Base-by-base conservation (phyloP, 116 monocot species). In the Iris pallida region DNA sequence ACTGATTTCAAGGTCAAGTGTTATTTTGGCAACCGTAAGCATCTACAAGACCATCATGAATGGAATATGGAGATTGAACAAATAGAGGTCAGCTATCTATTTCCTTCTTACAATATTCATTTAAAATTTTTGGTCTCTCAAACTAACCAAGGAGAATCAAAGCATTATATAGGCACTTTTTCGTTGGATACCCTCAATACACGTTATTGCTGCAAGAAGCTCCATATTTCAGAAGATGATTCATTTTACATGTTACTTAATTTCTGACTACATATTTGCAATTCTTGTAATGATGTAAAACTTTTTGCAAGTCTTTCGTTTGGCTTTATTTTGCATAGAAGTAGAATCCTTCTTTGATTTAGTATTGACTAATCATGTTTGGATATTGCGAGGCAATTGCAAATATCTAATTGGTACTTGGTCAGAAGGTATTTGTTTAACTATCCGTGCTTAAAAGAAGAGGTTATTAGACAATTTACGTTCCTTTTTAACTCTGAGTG, bases 31-130 rank as follows among this genome's bases (percentile, higher is more conserved):
- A 58, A 73, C 18, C 43, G 40, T 16, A 97, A 78, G 70, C 72
- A 75, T 56, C 79, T 77, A 65, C 92, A 88, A 66, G 81, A 70
- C 59, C 97, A 92, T 70, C 53, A 69, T 63, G 82, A 77, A 5
- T 97, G 97, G 97, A 75, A 81, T 20, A 80, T 72, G 49, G 97
- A 92, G 63, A 81, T 92, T 57, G 70, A 83, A 41, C 66, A 85
- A 61, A 69, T 57, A 60, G 97, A 97, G 90, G 97, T 90, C 62
- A 15, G 74, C 13, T 69, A 47, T 53, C 52, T 41, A 40, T 49
- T 56, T 65, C n/a, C 12, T 20, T 68, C 20, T 47, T 45, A 45
- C 4, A 56, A 9, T 4, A 62, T 46, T 5, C 55, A 73, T 20
- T 54, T 11, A 43, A 8, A 53, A 0, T 71, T 30, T 14, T 72